A percentile compares a stretch with the other conserved stretches of the same genome.
These are phyloP conservation scores for Vanderwaltozyma verrucispora DNA, from an alignment of 805 yeast genomes.

Conservation along the genomic window DNA sequence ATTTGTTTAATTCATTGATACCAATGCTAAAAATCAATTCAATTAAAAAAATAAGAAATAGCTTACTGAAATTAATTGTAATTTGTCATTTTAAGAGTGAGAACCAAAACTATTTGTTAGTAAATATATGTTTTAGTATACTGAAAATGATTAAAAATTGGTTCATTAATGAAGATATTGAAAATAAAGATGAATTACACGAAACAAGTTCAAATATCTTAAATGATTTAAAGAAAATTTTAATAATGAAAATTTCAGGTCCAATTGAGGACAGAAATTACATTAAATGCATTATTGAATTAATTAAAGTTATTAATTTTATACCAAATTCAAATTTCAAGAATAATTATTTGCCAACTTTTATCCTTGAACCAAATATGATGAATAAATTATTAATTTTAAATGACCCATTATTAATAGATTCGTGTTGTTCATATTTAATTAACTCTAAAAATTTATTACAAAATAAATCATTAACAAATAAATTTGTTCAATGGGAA, in stretches of 20 bases:
- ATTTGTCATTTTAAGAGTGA: slow-evolving; percentile 11
- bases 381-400: slow-evolving; percentile 12
- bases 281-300: slow-evolving; percentile 5
- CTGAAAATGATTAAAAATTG: slow-evolving; percentile 10
- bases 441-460: slow-evolving; percentile 8
- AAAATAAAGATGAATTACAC: neutral
- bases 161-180: neutral
- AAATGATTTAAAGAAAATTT: slow-evolving; percentile 9
- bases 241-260: slow-evolving; percentile 6
- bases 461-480: slow-evolving; percentile 7
- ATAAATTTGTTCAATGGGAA: slow-evolving; percentile 13
- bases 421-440: slow-evolving; percentile 17
- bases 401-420: slow-evolving; percentile 18
- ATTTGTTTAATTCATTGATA: slow-evolving; percentile 5
- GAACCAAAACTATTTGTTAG: slow-evolving; percentile 3
- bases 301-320: slow-evolving; percentile 2
- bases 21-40: slow-evolving; percentile 5
- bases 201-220: slow-evolving; percentile 5
- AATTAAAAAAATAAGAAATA: slow-evolving; percentile 3
- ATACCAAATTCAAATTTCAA: slow-evolving; percentile 1
- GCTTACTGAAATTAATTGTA: slow-evolving; percentile 9
- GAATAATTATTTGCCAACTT: slow-evolving; percentile 5
- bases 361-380: slow-evolving; percentile 9
- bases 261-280: slow-evolving; percentile 10
- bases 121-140: slow-evolving; percentile 6